Conservation (phyloP, 371 early-diverging fungal species). For the Actinomortierella wolfii region DNA sequence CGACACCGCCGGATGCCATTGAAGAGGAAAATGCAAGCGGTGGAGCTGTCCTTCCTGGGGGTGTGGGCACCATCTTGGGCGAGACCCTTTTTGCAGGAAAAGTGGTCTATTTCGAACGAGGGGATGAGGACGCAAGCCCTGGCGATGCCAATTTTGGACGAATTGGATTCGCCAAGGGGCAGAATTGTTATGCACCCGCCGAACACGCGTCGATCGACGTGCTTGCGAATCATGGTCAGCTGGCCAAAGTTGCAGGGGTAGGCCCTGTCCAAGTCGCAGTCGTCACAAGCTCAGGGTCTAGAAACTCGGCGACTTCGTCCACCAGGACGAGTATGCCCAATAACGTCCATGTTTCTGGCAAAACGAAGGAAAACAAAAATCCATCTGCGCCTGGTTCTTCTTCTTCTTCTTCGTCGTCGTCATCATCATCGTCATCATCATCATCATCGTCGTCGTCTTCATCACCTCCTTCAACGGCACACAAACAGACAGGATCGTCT, state of each 20-base stretch:
- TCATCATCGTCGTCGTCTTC: too few species aligned
- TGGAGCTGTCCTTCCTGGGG: slow-evolving; percentile 32
- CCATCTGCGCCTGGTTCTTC: too few species aligned
- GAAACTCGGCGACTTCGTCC: too few species aligned
- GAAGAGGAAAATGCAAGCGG: slow-evolving; percentile 20
- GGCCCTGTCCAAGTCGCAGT: slow-evolving; percentile 25
- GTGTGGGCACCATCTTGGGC: slow-evolving; percentile 48
- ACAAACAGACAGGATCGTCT: too few species aligned
- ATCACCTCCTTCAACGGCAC: too few species aligned
- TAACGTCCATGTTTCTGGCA: too few species aligned
- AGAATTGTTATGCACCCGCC: slow-evolving; percentile 35
- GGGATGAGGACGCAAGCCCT: slow-evolving; percentile 18
- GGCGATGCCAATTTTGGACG: slow-evolving; percentile 36
- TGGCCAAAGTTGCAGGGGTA: slow-evolving; percentile 8
- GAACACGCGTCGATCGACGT: slow-evolving; percentile 26
- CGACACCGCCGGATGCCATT: slow-evolving; percentile 26
- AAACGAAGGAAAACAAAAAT: too few species aligned
- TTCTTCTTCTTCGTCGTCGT: too few species aligned
- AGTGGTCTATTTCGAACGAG: slow-evolving; percentile 49
- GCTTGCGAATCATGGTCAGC: slow-evolving; percentile 15
- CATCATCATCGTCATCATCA: too few species aligned
- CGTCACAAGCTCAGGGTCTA: slow-evolving; percentile 11
- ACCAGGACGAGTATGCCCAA: too few species aligned
- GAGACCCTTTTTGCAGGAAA: slow-evolving; percentile 50
- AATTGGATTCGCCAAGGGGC: slow-evolving; percentile 33